A percentile compares a stretch with the other conserved stretches of the same genome.
Evolutionary conservation across 2,329 filamentous ascomycete genomes (phyloP).

Genomic region (Paracoccidioides lutzii): DNA sequence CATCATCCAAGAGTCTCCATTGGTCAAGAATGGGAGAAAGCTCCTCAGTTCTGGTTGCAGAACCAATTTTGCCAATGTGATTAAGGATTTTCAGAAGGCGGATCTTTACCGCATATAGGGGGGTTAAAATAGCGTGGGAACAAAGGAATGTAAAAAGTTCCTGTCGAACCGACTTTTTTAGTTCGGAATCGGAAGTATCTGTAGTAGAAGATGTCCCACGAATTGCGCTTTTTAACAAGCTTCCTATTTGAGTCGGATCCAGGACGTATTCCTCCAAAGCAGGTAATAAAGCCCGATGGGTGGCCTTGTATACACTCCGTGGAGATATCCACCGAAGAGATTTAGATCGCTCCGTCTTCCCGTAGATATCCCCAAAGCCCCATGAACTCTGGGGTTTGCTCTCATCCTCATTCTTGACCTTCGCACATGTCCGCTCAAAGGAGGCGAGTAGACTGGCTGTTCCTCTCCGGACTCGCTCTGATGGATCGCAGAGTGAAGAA

Average conservation of each 20-base stretch:
- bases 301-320: constrained; percentile 46
- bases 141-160: constrained; percentile 60
- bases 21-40: constrained; percentile 61
- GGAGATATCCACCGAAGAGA: constrained; percentile 44
- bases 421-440: constrained; percentile 40
- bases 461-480: constrained; percentile 61
- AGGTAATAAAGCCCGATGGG: constrained; percentile 57
- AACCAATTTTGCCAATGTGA: constrained; percentile 57
- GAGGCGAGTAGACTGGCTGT: constrained; percentile 54
- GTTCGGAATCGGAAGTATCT: constrained; percentile 31
- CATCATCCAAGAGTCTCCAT: constrained; percentile 49
- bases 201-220: constrained; percentile 35
- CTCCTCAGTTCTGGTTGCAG: constrained; percentile 57
- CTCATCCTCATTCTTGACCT: constrained; percentile 31
- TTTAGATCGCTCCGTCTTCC: constrained; percentile 36
- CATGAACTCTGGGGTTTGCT: constrained; percentile 33
- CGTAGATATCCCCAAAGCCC: constrained; percentile 55
- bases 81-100: constrained; percentile 60
- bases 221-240: constrained; percentile 48
- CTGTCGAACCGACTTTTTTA: constrained; percentile 51
- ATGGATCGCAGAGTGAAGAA: constrained; percentile 59
- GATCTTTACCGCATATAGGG: constrained; percentile 55
- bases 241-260: constrained; percentile 57
- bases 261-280: constrained; percentile 75
- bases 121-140: constrained; percentile 57